Evolutionary conservation across 495 filamentous ascomycete genomes (phyloP).

Genomic region (Barbatosphaeria neglecta): DNA sequence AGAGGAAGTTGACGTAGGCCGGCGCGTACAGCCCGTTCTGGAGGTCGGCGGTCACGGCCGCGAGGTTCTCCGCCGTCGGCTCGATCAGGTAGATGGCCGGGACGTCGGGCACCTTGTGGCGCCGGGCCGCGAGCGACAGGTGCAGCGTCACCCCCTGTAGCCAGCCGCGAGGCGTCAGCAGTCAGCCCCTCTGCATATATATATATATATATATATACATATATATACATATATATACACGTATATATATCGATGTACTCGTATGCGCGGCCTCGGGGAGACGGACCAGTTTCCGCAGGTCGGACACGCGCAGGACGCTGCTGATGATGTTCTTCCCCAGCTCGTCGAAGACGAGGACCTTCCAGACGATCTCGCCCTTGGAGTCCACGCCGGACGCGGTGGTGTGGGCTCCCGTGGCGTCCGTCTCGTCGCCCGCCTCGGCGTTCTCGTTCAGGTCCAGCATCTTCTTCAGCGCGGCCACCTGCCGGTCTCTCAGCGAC

Average conservation of each 20-base stretch:
- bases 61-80: constrained; percentile 68
- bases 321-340: constrained; percentile 65
- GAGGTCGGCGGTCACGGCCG: constrained; percentile 77
- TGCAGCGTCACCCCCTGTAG: constrained; percentile 95
- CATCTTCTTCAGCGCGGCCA: constrained; percentile 84
- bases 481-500: background rate
- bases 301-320: constrained; percentile 86
- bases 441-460: constrained; percentile 78
- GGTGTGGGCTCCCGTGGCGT: constrained; percentile 44
- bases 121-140: constrained; percentile 74
- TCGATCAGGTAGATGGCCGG: constrained; percentile 94
- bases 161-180: background rate
- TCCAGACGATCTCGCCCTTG: constrained; percentile 72
- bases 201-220: too few species aligned
- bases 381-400: constrained; percentile 59
- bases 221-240: too few species aligned
- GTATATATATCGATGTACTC: too few species aligned
- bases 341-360: constrained; percentile 52
- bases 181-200: background rate
- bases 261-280: too few species aligned
- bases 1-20: constrained; percentile 94
- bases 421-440: constrained; percentile 39
- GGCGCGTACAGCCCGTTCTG: constrained; percentile 80
- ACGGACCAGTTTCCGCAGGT: constrained; percentile 45
- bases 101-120: constrained; percentile 92